Conservation (phyloP, 768 basidiomycete genomes). For the Lepiota subincarnata region DNA sequence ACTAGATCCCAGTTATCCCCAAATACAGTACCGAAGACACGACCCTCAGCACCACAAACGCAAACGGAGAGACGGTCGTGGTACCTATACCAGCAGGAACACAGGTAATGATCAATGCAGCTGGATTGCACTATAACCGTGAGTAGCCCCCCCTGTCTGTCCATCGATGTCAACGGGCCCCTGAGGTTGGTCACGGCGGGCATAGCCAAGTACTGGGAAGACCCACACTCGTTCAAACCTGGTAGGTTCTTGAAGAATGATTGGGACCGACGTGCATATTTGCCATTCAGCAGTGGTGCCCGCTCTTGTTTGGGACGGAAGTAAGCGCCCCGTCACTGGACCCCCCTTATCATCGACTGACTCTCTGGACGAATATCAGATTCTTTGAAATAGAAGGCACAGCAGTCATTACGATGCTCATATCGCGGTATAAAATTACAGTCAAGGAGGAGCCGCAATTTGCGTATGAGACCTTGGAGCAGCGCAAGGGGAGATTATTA, state of each 20-base stretch:
- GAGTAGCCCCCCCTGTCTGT: neutral
- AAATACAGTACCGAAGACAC: conserved; percentile 13
- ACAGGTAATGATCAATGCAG: conserved; percentile 23
- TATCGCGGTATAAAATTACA: conserved; percentile 38
- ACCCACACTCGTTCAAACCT: conserved; percentile 34
- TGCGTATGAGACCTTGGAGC: conserved; percentile 36
- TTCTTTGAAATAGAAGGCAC: conserved; percentile 45
- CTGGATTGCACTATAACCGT: conserved; percentile 39
- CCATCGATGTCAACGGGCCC: neutral
- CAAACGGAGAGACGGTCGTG: conserved; percentile 1
- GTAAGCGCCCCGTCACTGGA: conserved; percentile 19
- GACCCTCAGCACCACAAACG: neutral
- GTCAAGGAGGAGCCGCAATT: conserved; percentile 46
- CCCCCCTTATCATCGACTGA: neutral
- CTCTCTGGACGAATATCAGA: conserved; percentile 17
- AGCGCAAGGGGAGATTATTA: conserved; percentile 35
- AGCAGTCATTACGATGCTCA: conserved; percentile 39
- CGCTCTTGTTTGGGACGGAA: conserved; percentile 41
- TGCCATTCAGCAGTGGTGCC: conserved; percentile 25
- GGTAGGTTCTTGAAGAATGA: conserved; percentile 11
- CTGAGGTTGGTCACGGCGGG: neutral
- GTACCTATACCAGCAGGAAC: conserved; percentile 14
- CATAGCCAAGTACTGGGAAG: conserved; percentile 42
- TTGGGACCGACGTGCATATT: conserved; percentile 16
- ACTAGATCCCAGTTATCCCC: conserved; percentile 1